Conservation (phyloP, 306 rosid species). For the Gleditsia sinensis region DNA sequence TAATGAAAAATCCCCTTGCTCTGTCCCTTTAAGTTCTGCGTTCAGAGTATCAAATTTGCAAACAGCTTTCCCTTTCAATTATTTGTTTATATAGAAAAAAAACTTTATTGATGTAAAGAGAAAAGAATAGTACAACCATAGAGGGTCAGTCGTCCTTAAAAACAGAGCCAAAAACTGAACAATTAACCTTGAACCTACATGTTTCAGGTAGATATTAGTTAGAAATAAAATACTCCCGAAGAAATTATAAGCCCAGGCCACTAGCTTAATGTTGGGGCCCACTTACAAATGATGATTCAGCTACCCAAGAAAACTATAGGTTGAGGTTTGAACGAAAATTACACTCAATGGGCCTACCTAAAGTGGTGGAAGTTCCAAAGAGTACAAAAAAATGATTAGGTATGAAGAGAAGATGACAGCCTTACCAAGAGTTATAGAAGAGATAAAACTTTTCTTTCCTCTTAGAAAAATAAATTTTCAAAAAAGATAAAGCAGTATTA, state of each 20-base stretch:
- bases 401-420: background rate
- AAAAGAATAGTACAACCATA: no score
- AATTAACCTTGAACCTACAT: no score
- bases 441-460: background rate
- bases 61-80: no score
- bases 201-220: no score
- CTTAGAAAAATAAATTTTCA: background rate
- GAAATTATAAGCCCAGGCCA: background rate
- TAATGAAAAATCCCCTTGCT: no score
- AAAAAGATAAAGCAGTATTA: background rate
- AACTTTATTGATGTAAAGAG: no score
- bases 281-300: background rate
- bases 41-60: no score
- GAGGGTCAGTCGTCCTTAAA: no score
- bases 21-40: no score
- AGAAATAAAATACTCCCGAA: no score
- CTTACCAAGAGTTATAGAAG: background rate
- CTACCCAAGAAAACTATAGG: background rate
- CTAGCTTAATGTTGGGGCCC: background rate
- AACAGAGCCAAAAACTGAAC: no score
- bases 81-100: no score
- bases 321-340: background rate
- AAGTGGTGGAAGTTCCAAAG: background rate
- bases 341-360: background rate
- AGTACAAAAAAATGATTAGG: background rate